These are phyloP conservation scores for Acanthochlamys bracteata DNA, from an alignment of 106 monocot species.

Conservation along the genomic window DNA sequence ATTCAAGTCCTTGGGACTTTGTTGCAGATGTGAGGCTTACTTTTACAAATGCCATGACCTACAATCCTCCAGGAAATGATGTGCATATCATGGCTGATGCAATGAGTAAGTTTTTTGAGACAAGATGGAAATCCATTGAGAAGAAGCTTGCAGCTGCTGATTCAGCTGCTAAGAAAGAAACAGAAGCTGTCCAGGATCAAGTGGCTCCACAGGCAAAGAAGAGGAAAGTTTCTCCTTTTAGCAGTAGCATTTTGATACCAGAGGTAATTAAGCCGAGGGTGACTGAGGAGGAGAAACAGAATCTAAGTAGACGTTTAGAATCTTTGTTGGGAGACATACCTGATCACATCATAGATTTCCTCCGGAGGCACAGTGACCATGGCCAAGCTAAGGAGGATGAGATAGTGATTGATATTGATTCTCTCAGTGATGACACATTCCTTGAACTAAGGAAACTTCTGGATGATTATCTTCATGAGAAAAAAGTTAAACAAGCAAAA, in stretches of 20 bases:
- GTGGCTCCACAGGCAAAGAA: constrained; percentile 32
- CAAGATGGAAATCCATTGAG: constrained; percentile 71
- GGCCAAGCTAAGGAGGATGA: constrained; percentile 48
- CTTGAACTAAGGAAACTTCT: constrained; percentile 63
- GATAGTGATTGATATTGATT: constrained; percentile 78
- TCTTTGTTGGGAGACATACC: constrained; percentile 42
- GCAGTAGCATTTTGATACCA: constrained; percentile 4
- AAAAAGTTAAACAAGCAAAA: constrained; percentile 26
- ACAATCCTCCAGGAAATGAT: constrained; percentile 74
- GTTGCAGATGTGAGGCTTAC: constrained; percentile 86
- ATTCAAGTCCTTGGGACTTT: constrained; percentile 58
- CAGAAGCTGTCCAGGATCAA: constrained; percentile 19
- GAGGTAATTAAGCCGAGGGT: constrained; percentile 37
- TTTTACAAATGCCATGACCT: constrained; percentile 83
- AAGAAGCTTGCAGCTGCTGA: constrained; percentile 47
- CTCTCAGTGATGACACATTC: constrained; percentile 45
- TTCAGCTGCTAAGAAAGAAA: constrained; percentile 16
- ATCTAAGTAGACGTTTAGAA: constrained; percentile 36
- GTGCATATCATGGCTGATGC: constrained; percentile 76
- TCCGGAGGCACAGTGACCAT: constrained; percentile 35
- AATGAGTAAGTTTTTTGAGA: constrained; percentile 68
- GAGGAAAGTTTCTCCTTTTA: constrained; percentile 34
- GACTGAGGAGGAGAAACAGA: constrained; percentile 52
- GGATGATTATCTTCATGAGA: constrained; percentile 35
- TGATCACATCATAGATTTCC: constrained; percentile 51